These are phyloP conservation scores for Mycena maculata DNA, from an alignment of 768 basidiomycete species.

Conservation along the genomic window DNA sequence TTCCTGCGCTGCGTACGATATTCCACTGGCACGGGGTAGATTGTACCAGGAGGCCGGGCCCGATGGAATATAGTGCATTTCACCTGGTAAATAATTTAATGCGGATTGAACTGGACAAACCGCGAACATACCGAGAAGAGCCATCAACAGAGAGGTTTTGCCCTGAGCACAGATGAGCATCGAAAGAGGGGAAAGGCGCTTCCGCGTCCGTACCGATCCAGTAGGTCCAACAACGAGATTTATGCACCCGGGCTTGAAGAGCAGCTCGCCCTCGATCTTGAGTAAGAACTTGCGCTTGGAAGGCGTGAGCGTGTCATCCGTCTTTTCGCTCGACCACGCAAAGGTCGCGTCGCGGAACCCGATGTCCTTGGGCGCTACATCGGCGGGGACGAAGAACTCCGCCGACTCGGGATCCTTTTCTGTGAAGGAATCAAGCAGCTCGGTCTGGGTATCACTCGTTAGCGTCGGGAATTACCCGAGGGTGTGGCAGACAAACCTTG, in stretches of 20 bases:
- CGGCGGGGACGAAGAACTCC: constrained; percentile 31
- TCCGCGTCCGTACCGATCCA: constrained; percentile 44
- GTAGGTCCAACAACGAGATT: constrained; percentile 75
- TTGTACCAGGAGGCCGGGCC: constrained; percentile 71
- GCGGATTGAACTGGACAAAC: too few relatives aligned
- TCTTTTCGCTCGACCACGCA: constrained; percentile 61
- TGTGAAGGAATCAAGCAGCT: constrained; percentile 57
- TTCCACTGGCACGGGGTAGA: constrained; percentile 74
- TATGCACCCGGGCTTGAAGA: constrained; percentile 64
- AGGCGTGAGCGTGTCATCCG: constrained; percentile 46
- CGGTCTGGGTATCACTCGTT: constrained; percentile 57
- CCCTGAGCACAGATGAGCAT: constrained; percentile 43
- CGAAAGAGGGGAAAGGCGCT: background rate
- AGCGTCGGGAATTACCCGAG: background rate
- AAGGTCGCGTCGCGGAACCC: constrained; percentile 69
- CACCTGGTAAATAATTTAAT: constrained; percentile 48
- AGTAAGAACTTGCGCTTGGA: constrained; percentile 62
- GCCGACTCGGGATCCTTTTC: constrained; percentile 40
- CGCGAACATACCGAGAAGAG: constrained; percentile 55
- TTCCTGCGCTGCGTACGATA: constrained; percentile 88
- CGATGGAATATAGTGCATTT: constrained; percentile 73
- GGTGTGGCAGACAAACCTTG: constrained; percentile 39
- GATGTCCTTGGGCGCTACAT: constrained; percentile 43
- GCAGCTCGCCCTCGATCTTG: constrained; percentile 60
- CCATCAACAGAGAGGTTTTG: constrained; percentile 76